Percentiles rank a stretch among this genome's conserved stretches.
These are phyloP conservation scores for Pouteria campechiana DNA, from an alignment of 179 eudicot species.

Conservation along the genomic window DNA sequence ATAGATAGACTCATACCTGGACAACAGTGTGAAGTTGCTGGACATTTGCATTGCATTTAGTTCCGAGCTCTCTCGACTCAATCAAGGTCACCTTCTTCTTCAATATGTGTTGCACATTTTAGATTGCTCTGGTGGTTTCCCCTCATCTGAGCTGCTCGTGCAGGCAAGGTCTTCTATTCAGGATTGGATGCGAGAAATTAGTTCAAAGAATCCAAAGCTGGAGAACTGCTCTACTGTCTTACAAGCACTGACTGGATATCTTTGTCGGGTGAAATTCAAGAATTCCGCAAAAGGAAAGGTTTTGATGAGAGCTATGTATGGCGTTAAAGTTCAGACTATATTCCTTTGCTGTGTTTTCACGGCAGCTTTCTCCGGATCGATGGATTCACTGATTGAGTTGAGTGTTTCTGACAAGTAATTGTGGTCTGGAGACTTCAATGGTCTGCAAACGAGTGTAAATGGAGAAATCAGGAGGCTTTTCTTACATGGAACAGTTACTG, in stretches of 20 bases:
- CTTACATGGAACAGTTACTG: conserved; percentile 18
- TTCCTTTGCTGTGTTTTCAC: conserved; percentile 46
- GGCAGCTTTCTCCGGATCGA: conserved; percentile 57
- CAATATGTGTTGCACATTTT: conserved; percentile 37
- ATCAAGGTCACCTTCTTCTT: conserved; percentile 63
- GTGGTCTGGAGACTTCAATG: conserved; percentile 63
- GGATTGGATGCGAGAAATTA: conserved; percentile 56
- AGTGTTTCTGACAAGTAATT: conserved; percentile 33
- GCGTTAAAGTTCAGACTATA: conserved; percentile 61
- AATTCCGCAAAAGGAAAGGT: conserved; percentile 80
- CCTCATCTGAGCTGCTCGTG: conserved; percentile 18
- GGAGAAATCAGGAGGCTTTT: conserved; percentile 34
- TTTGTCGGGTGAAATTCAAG: conserved; percentile 63
- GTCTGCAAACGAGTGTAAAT: conserved; percentile 38
- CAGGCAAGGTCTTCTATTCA: conserved; percentile 51
- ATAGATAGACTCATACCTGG: conserved; percentile 80
- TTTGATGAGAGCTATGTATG: conserved; percentile 78
- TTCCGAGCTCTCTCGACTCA: conserved; percentile 60
- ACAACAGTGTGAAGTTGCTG: conserved; percentile 64
- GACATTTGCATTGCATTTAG: conserved; percentile 67
- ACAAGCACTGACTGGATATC: conserved; percentile 38
- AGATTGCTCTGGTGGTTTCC: conserved; percentile 12
- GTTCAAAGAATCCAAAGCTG: conserved; percentile 41
- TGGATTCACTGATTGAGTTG: conserved; percentile 34
- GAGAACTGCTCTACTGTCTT: conserved; percentile 42